Evolutionary conservation across 1,284 basidiomycete genomes (phyloP).

Genomic region (Cutaneotrichosporon spelunceum): DNA sequence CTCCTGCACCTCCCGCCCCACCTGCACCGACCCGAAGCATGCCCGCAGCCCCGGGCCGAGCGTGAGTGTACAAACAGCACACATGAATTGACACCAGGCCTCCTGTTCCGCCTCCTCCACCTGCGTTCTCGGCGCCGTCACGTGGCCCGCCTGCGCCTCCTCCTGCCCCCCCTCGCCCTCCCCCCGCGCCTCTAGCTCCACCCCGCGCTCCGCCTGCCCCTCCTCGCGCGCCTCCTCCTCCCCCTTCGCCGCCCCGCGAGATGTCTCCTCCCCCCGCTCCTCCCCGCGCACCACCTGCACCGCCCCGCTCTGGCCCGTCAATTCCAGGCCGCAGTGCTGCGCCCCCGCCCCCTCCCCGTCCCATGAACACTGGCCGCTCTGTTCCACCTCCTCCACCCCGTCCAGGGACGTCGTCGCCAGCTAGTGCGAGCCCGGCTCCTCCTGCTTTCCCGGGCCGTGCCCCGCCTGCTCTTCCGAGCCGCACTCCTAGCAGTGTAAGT

Average conservation of each 20-base stretch:
- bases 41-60: constrained; percentile 58
- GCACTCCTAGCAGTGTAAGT: constrained; percentile 44
- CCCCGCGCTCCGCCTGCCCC: constrained; percentile 59
- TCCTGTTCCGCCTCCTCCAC: constrained; percentile 57
- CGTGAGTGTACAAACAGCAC: constrained; percentile 33
- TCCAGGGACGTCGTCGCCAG: constrained; percentile 13
- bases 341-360: constrained; percentile 11
- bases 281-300: constrained; percentile 43
- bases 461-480: constrained; percentile 65
- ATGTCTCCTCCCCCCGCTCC: constrained; percentile 59
- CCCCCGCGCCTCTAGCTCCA: constrained; percentile 19
- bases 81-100: constrained; percentile 57
- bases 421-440: constrained; percentile 5
- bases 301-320: background rate
- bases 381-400: constrained; percentile 38
- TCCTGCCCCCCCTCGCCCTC: constrained; percentile 13
- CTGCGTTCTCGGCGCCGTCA: constrained; percentile 24
- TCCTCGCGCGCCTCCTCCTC: constrained; percentile 46
- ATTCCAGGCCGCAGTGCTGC: background rate
- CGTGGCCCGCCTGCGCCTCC: constrained; percentile 21
- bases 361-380: constrained; percentile 44
- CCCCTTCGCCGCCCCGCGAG: constrained; percentile 16
- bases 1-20: constrained; percentile 27
- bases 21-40: constrained; percentile 44
- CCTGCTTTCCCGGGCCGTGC: constrained; percentile 56